These are phyloP conservation scores for Verticillium longisporum DNA, from an alignment of 2,329 filamentous ascomycete species.

Conservation along the genomic window DNA sequence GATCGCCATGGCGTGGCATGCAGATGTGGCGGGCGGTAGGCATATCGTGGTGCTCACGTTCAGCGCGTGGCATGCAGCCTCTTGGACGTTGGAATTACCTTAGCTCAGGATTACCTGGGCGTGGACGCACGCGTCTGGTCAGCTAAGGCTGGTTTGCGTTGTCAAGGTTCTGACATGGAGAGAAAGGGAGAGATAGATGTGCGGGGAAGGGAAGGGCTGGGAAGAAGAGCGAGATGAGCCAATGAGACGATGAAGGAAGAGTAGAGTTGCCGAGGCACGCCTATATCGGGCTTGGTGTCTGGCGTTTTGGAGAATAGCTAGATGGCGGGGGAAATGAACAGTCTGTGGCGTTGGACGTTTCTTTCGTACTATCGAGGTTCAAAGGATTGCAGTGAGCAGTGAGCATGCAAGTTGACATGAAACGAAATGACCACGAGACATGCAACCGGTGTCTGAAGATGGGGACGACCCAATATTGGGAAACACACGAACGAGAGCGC, in stretches of 20 bases:
- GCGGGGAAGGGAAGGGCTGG: background rate
- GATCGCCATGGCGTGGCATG: background rate
- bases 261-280: conserved; percentile 6
- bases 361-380: background rate
- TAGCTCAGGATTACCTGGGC: background rate
- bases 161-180: background rate
- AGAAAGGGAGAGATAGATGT: background rate
- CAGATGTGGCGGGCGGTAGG: background rate
- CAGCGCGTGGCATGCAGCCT: background rate
- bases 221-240: background rate
- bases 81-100: background rate
- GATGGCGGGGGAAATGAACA: background rate
- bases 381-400: background rate
- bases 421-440: background rate
- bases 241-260: conserved; percentile 1
- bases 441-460: background rate
- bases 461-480: background rate
- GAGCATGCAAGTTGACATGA: background rate
- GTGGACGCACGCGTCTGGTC: background rate
- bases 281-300: background rate
- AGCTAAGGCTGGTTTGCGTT: background rate
- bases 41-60: background rate
- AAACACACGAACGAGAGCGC: background rate
- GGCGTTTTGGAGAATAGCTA: background rate
- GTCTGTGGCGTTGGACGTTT: background rate